Percentiles rank a stretch among this genome's conserved stretches.
These are phyloP conservation scores for Delitschia confertaspora DNA, from an alignment of 495 filamentous ascomycete genomes.

Conservation along the genomic window DNA sequence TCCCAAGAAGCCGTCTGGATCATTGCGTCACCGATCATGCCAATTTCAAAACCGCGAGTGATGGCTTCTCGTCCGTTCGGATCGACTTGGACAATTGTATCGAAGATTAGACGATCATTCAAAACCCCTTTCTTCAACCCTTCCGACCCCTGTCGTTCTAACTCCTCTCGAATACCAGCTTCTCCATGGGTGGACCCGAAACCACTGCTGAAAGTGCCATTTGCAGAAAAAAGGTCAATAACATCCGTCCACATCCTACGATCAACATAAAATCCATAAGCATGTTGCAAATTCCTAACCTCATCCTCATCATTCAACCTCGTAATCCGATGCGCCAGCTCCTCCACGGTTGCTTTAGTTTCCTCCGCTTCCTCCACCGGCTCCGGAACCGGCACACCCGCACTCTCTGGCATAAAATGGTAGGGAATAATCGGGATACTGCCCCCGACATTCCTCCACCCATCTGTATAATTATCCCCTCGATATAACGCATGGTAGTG, in stretches of 20 bases:
- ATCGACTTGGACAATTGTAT: slow-evolving; percentile 10
- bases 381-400: slow-evolving; percentile 8
- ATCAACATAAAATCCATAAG: slow-evolving; percentile 17
- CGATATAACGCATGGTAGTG: slow-evolving; percentile 13
- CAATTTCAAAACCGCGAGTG: slow-evolving; percentile 13
- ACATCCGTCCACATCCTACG: slow-evolving; percentile 22
- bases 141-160: slow-evolving; percentile 13
- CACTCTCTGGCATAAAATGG: slow-evolving; percentile 9
- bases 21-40: slow-evolving; percentile 18
- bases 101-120: slow-evolving; percentile 19
- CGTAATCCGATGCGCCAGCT: slow-evolving; percentile 3
- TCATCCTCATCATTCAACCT: slow-evolving; percentile 20
- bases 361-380: slow-evolving; percentile 2
- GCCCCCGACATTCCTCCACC: slow-evolving; percentile 16
- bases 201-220: background rate
- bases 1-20: slow-evolving; percentile 14
- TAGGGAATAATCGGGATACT: slow-evolving; percentile 10
- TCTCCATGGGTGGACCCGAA: background rate
- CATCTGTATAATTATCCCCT: slow-evolving; percentile 12
- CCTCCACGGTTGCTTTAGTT: slow-evolving; percentile 3
- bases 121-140: slow-evolving; percentile 15
- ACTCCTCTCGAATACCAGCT: slow-evolving; percentile 1
- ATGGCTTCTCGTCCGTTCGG: slow-evolving; percentile 7
- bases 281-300: slow-evolving; percentile 15
- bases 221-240: slow-evolving; percentile 6